phyloP scores from a whole-genome alignment of 371 early-diverging fungal genomes.

The Zancudomyces culisetae region DNA sequence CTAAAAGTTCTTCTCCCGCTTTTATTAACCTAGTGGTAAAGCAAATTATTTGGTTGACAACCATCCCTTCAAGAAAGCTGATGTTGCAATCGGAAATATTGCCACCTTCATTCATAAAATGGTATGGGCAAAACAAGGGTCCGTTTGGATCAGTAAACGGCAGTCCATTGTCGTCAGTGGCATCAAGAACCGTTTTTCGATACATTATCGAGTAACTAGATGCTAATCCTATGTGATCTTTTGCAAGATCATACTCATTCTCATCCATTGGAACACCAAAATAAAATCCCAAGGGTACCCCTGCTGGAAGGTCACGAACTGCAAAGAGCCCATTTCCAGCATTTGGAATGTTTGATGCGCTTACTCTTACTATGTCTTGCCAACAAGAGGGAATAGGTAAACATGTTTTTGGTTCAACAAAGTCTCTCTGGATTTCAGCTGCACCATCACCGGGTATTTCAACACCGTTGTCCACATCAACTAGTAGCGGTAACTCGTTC shows the following conservation, averaged over 20 bases:
- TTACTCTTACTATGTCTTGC: slow-evolving; percentile 39
- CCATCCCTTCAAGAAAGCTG: slow-evolving; percentile 44
- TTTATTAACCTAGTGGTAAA: slow-evolving; percentile 40
- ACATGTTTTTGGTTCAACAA: too few relatives aligned
- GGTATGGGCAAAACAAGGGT: slow-evolving; percentile 59
- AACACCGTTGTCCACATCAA: too few relatives aligned
- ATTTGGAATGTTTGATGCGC: slow-evolving; percentile 36
- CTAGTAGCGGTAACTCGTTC: too few relatives aligned
- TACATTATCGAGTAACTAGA: slow-evolving; percentile 68
- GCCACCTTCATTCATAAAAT: slow-evolving; percentile 60
- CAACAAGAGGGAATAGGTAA: slow-evolving; percentile 34
- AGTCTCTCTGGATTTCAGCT: too few relatives aligned
- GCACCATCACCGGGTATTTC: too few relatives aligned
- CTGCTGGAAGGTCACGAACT: slow-evolving; percentile 38
- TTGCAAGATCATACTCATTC: slow-evolving; percentile 65
- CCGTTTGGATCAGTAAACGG: slow-evolving; percentile 45
- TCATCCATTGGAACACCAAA: slow-evolving; percentile 86
- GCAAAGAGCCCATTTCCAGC: slow-evolving; percentile 66
- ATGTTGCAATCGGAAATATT: slow-evolving; percentile 33
- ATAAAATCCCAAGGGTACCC: slow-evolving; percentile 65
- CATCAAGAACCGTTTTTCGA: slow-evolving; percentile 62
- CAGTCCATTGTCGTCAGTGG: slow-evolving; percentile 52
- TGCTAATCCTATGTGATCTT: slow-evolving; percentile 55
- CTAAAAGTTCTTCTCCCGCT: slow-evolving; percentile 60
- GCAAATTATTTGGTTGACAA: slow-evolving; percentile 63